Percentiles rank a stretch among this genome's conserved stretches.
These are phyloP conservation scores for Vanilla planifolia DNA, from an alignment of 106 monocot genomes.

Conservation along the genomic window DNA sequence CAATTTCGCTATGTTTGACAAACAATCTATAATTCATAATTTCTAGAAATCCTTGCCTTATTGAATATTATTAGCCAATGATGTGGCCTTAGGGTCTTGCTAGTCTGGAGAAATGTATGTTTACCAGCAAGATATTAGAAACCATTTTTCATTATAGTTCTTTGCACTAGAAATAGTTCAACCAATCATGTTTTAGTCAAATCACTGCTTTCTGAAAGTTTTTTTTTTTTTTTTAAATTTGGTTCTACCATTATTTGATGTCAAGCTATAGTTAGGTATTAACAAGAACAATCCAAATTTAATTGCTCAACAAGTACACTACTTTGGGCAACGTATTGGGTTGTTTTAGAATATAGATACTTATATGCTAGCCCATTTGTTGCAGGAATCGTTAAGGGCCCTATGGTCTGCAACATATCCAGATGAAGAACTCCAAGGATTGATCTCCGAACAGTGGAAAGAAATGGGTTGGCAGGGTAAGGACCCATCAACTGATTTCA, in stretches of 20 bases:
- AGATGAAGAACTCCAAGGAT: slow-evolving; percentile 42
- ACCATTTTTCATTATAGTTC: too few species aligned
- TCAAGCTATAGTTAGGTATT: not conserved
- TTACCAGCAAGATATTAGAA: too few species aligned
- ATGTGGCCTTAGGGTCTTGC: too few species aligned
- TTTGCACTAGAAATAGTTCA: too few species aligned
- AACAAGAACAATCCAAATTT: not conserved
- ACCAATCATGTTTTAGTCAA: too few species aligned
- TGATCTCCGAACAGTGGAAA: slow-evolving; percentile 95
- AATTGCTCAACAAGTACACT: not conserved
- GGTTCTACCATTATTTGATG: not conserved
- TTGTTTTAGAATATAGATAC: not conserved
- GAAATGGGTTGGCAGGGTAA: slow-evolving; percentile 99
- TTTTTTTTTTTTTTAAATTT: too few species aligned
- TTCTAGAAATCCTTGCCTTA: too few species aligned
- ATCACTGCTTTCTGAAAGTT: not conserved
- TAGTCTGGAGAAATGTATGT: too few species aligned
- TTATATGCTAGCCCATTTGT: not conserved
- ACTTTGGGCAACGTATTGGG: not conserved
- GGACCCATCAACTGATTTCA: slow-evolving; percentile 96
- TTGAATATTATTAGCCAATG: too few species aligned
- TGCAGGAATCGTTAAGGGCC: slow-evolving; percentile 60
- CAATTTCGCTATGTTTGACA: too few species aligned
- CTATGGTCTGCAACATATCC: slow-evolving; percentile 84
- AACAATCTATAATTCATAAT: too few species aligned